A percentile compares a stretch with the other conserved stretches of the same genome.
phyloP scores from a whole-genome alignment of 2,329 filamentous ascomycete species.

The Fusarium sacchari region DNA sequence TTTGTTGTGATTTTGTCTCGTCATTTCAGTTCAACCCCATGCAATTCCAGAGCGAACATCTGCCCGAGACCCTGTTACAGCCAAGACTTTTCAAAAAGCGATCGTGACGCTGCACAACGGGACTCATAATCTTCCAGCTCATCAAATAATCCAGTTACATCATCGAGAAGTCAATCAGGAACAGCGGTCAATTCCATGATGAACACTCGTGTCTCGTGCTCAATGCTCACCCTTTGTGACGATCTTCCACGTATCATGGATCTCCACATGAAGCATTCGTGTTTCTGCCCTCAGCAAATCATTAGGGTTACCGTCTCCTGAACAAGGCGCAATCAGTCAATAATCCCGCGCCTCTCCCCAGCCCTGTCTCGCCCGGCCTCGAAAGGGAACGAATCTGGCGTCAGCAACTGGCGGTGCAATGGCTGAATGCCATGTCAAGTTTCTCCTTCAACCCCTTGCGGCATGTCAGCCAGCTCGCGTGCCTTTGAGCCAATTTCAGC shows the following conservation, averaged over 20 bases:
- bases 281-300: slow-evolving; percentile 29
- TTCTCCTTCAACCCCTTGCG: neutral
- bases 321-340: slow-evolving; percentile 17
- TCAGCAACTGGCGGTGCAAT: slow-evolving; percentile 21
- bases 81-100: slow-evolving; percentile 37
- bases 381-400: neutral
- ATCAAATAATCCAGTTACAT: slow-evolving; percentile 21
- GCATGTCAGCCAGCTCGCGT: slow-evolving; percentile 28
- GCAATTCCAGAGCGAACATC: slow-evolving; percentile 30
- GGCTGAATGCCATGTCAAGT: slow-evolving; percentile 5
- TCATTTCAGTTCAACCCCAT: slow-evolving; percentile 4
- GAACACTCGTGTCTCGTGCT: slow-evolving; percentile 1
- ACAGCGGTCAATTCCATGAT: slow-evolving; percentile 22
- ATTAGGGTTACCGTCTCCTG: slow-evolving; percentile 1
- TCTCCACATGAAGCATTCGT: slow-evolving; percentile 24
- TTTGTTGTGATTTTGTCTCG: slow-evolving; percentile 1
- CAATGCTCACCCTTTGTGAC: slow-evolving; percentile 8
- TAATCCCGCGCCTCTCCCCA: slow-evolving; percentile 27
- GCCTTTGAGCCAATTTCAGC: slow-evolving; percentile 32
- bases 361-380: slow-evolving; percentile 30
- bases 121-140: slow-evolving; percentile 24
- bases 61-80: slow-evolving; percentile 36
- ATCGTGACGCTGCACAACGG: slow-evolving; percentile 28
- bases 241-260: slow-evolving; percentile 31
- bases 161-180: slow-evolving; percentile 18